Percentiles rank a stretch among this genome's conserved stretches.
Evolutionary conservation across 2,329 filamentous ascomycete species (phyloP).

Genomic region (Uncinocarpus reesii): DNA sequence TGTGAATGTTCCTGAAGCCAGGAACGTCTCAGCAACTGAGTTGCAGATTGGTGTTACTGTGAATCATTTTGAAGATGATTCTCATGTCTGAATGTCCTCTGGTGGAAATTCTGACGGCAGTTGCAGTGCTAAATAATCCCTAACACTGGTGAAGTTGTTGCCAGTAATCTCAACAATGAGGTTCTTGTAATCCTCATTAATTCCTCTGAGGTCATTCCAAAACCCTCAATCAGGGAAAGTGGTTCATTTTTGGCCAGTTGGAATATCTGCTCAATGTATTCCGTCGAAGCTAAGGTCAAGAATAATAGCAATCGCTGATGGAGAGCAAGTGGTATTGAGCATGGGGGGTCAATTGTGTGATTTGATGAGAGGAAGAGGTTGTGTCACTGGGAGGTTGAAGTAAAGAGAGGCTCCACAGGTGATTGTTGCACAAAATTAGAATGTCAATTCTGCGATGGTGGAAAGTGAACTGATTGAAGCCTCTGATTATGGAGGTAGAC

Average conservation of each 20-base stretch:
- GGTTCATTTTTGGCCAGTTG: slow-evolving; percentile 20
- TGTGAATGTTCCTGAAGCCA: slow-evolving; percentile 11
- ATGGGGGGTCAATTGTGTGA: no score
- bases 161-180: slow-evolving; percentile 11
- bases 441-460: no score
- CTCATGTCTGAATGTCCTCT: slow-evolving; percentile 15
- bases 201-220: slow-evolving; percentile 16
- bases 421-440: no score
- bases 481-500: no score
- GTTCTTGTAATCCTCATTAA: slow-evolving; percentile 13
- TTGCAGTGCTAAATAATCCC: slow-evolving; percentile 14
- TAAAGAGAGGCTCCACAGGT: no score
- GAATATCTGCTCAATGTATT: slow-evolving; percentile 21
- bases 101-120: slow-evolving; percentile 16
- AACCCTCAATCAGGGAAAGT: slow-evolving; percentile 17
- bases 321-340: no score
- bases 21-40: slow-evolving; percentile 12
- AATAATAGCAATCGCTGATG: no score
- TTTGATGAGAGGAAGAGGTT: no score
- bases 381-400: no score
- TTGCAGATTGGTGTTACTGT: slow-evolving; percentile 6
- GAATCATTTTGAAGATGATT: slow-evolving; percentile 16
- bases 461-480: no score
- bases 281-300: no score
- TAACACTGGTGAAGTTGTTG: slow-evolving; percentile 12